phyloP scores from a whole-genome alignment of 805 yeast species.

The Ogataea angusta region DNA sequence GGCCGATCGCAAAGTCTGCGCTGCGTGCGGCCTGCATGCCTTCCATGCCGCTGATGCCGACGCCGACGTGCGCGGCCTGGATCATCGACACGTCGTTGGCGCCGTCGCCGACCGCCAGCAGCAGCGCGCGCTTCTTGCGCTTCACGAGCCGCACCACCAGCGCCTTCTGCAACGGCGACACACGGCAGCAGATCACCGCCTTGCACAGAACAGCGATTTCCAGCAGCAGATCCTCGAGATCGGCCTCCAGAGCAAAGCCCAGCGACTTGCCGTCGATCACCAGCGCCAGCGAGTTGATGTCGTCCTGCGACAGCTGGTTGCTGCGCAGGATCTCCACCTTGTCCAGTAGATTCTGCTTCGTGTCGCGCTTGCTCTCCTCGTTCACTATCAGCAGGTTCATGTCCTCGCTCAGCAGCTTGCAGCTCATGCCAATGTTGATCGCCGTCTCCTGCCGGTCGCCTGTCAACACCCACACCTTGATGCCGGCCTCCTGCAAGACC shows the following conservation, averaged over 20 bases:
- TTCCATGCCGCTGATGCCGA: slow-evolving; percentile 98
- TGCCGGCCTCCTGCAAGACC: slow-evolving; percentile 93
- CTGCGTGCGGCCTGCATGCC: slow-evolving; percentile 99
- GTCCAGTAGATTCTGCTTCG: slow-evolving; percentile 64
- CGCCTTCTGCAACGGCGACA: slow-evolving; percentile 96
- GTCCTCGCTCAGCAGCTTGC: slow-evolving; percentile 89
- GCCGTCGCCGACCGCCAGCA: slow-evolving; percentile 97
- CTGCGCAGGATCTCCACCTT: slow-evolving; percentile 73
- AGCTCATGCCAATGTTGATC: slow-evolving; percentile 96
- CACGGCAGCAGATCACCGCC: slow-evolving; percentile 97
- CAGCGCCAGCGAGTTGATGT: slow-evolving; percentile 76
- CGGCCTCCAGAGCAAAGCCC: slow-evolving; percentile 78
- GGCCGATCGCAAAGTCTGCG: slow-evolving; percentile 97
- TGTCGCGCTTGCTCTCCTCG: slow-evolving; percentile 79
- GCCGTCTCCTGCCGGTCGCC: slow-evolving; percentile 99
- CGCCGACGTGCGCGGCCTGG: slow-evolving; percentile 99
- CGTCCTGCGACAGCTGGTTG: slow-evolving; percentile 63
- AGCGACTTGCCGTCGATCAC: slow-evolving; percentile 93
- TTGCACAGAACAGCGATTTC: slow-evolving; percentile 83
- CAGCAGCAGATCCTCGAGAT: slow-evolving; percentile 72
- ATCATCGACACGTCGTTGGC: slow-evolving; percentile 99
- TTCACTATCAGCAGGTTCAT: slow-evolving; percentile 90
- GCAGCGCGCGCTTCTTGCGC: slow-evolving; percentile 65
- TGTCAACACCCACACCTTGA: slow-evolving; percentile 95
- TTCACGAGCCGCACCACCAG: slow-evolving; percentile 93